These are phyloP conservation scores for Salix dunnii DNA, from an alignment of 345 rosid species.

Conservation along the genomic window DNA sequence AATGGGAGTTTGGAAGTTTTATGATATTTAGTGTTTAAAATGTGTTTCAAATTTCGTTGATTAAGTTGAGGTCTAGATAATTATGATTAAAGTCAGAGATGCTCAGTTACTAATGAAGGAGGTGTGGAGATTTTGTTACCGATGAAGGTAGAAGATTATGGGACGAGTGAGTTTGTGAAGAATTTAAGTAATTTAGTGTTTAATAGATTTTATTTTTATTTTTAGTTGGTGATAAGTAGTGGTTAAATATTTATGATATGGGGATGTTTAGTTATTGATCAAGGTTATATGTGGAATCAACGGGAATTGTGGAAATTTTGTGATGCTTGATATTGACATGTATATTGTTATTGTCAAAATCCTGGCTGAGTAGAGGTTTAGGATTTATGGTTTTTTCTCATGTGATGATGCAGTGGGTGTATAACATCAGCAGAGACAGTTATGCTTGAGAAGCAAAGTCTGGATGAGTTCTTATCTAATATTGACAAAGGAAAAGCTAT, in stretches of 20 bases:
- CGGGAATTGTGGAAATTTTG: background rate
- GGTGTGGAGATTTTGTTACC: background rate
- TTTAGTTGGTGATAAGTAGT: no score
- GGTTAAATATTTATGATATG: no score
- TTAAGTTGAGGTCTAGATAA: background rate
- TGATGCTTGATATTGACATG: background rate
- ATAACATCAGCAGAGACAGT: constrained; percentile 91
- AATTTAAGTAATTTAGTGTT: no score
- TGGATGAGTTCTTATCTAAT: constrained; percentile 73
- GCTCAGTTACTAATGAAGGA: background rate
- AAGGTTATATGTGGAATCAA: background rate
- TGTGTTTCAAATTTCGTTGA: background rate
- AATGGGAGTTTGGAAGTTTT: background rate
- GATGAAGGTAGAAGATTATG: no score
- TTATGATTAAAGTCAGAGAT: background rate
- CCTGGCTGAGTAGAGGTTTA: background rate
- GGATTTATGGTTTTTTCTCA: constrained; percentile 2
- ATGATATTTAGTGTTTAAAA: background rate
- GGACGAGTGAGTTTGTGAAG: no score
- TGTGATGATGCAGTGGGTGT: constrained; percentile 64
- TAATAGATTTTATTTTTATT: no score
- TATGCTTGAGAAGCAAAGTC: constrained; percentile 97
- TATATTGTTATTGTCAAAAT: background rate
- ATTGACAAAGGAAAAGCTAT: constrained; percentile 56
- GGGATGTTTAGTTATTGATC: no score